Conservation (phyloP, 768 basidiomycete species). For the Trametes elegans region DNA sequence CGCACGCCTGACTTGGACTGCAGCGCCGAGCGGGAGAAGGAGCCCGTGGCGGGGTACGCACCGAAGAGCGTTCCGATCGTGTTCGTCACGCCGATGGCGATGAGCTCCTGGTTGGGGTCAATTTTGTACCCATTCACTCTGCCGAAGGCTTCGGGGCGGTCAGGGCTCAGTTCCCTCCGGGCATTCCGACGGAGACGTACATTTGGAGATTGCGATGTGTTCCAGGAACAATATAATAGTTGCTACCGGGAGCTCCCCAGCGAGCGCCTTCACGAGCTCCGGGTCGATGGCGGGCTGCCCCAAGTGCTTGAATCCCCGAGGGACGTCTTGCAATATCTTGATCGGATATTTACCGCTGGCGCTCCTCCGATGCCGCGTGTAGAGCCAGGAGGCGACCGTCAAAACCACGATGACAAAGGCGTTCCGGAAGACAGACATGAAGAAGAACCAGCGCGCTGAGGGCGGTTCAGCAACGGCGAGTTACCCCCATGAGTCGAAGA, state of each 20-base stretch:
- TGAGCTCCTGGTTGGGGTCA: constrained; percentile 88
- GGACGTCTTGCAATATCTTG: constrained; percentile 79
- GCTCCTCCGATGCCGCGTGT: constrained; percentile 58
- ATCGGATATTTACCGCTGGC: constrained; percentile 71
- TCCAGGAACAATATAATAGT: constrained; percentile 88
- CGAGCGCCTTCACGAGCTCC: constrained; percentile 61
- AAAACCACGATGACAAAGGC: constrained; percentile 86
- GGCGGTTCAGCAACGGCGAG: not conserved
- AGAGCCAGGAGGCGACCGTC: constrained; percentile 84
- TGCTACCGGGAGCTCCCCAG: constrained; percentile 71
- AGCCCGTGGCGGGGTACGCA: constrained; percentile 95
- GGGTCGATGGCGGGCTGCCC: constrained; percentile 44
- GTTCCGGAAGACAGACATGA: constrained; percentile 69
- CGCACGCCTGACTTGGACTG: constrained; percentile 94
- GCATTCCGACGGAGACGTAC: constrained; percentile 40
- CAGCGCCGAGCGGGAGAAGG: constrained; percentile 93
- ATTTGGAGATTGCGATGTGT: constrained; percentile 93
- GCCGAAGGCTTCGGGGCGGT: constrained; percentile 69
- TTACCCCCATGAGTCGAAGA: not conserved
- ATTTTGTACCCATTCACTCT: constrained; percentile 93
- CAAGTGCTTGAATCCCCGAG: constrained; percentile 70
- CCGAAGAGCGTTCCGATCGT: constrained; percentile 83
- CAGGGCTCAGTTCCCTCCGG: not conserved
- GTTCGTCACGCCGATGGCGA: constrained; percentile 96
- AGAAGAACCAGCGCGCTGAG: constrained; percentile 69